phyloP scores from a whole-genome alignment of 169 alveolate genomes.

The Theileria equi region DNA sequence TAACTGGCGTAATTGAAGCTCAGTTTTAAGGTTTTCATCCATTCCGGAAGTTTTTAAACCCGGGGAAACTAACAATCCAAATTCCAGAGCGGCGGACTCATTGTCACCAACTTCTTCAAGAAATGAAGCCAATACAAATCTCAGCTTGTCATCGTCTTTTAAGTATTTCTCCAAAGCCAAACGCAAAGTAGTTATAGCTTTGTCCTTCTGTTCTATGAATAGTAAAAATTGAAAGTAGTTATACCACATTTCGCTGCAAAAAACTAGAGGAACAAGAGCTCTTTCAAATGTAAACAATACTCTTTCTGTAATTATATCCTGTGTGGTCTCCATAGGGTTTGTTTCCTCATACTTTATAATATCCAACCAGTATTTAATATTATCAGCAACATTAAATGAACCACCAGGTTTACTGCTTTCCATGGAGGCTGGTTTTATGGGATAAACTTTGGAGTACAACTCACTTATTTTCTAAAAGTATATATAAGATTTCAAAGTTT shows the following conservation, averaged over 20 bases:
- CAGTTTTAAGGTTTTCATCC: conserved; percentile 10
- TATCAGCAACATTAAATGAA: conserved; percentile 12
- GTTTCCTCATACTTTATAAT: conserved; percentile 69
- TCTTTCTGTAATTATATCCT: conserved; percentile 53
- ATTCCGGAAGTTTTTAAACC: conserved; percentile 21
- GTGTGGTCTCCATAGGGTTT: conserved; percentile 59
- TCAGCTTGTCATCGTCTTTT: conserved; percentile 40
- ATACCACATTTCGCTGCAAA: conserved; percentile 68
- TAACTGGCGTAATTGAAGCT: conserved; percentile 29
- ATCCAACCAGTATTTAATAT: conserved; percentile 56
- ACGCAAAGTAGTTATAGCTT: conserved; percentile 34
- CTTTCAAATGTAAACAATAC: conserved; percentile 61
- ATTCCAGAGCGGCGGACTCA: conserved; percentile 20
- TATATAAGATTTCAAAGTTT: not conserved
- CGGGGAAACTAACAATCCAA: conserved; percentile 27
- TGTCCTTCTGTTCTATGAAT: conserved; percentile 42
- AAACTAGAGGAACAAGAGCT: conserved; percentile 64
- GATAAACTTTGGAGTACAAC: conserved; percentile 36
- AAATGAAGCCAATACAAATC: conserved; percentile 48
- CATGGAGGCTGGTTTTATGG: conserved; percentile 61
- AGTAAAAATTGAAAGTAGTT: conserved; percentile 70
- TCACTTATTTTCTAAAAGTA: conserved; percentile 38
- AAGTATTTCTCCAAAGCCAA: conserved; percentile 12
- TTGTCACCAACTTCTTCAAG: conserved; percentile 36
- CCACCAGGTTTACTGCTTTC: conserved; percentile 40